Evolutionary conservation across 208 protist species (phyloP), one percentile per base, ranked within the genome.

Genomic region (Leishmania braziliensis): DNA sequence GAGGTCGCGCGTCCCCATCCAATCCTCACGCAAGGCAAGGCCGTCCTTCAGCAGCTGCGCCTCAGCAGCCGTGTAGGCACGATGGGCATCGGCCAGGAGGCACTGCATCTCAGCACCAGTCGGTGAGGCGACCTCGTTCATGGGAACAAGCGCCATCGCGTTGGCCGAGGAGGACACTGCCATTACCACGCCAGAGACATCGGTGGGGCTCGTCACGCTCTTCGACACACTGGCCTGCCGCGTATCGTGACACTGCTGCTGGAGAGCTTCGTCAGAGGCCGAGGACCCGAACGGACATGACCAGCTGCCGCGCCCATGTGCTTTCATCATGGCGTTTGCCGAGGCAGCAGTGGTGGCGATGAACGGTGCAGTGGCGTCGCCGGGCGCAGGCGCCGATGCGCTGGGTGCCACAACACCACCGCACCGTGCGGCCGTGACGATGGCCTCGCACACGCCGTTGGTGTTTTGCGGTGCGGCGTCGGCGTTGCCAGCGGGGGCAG

Each of bases 11-110:
- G 91, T 84, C 0, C 48, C 33, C 54, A 94, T 70, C 93, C 93
- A 96, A 79, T 94, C 88, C 43, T 83, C 82, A 26, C 92, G 94
- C 20, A 89, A 79, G 9, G 79, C 71, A 23, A 96, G 85, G 23
- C 93, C 93, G 43, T 90, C 82, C 50, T 86, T 79, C n/a, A 93
- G 72, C 36, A 82, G 60, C 5, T 48, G 65, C 39, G 78, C 62
- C 82, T 95, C 86, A 8, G 92, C 92, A n/a, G 75, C 82, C 20
- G 29, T 48, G 78, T 87, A 93, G 29, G 88, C 58, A 46, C 58
- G 20, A 2, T 50, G 73, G 10, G 90, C 90, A 63, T 94, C 84
- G 23, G 51, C 46, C 48, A 90, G 71, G 8, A 90, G 66, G 33
- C 46, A 39, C 71, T 77, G 69, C 63, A 84, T 76, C 14, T 62